Conservation (phyloP, 441 rosid genomes). For the Croton laevigatus region DNA sequence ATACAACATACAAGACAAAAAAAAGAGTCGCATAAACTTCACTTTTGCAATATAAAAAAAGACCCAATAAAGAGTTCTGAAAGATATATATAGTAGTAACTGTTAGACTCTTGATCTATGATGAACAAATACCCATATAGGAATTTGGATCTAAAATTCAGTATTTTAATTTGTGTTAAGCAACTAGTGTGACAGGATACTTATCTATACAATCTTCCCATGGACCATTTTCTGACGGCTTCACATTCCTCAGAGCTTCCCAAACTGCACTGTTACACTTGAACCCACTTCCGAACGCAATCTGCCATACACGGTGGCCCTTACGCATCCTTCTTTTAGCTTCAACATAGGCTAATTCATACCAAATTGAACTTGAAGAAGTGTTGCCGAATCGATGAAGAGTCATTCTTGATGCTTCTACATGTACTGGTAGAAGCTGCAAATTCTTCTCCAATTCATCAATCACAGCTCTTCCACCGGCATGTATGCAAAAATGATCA, state of each 20-base stretch:
- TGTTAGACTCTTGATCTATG: slow-evolving; percentile 10
- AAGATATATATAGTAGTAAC: not conserved
- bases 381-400: slow-evolving; percentile 74
- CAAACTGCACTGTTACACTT: slow-evolving; percentile 76
- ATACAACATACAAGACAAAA: not conserved
- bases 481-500: slow-evolving; percentile 77
- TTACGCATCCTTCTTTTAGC: slow-evolving; percentile 60
- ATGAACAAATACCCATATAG: slow-evolving; percentile 9
- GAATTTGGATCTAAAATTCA: slow-evolving; percentile 5
- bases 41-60: slow-evolving; percentile 8
- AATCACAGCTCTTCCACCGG: slow-evolving; percentile 74
- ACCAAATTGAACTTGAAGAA: slow-evolving; percentile 84
- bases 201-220: slow-evolving; percentile 65
- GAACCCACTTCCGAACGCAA: slow-evolving; percentile 76
- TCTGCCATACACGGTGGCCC: slow-evolving; percentile 62
- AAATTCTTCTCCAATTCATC: slow-evolving; percentile 78
- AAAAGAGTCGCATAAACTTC: not conserved
- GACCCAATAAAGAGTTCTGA: not conserved
- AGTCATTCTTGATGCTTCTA: slow-evolving; percentile 76
- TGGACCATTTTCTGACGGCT: slow-evolving; percentile 45
- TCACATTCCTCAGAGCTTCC: slow-evolving; percentile 59
- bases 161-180: slow-evolving; percentile 25
- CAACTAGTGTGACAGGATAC: slow-evolving; percentile 49
- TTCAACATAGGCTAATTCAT: slow-evolving; percentile 57
- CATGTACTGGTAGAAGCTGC: slow-evolving; percentile 57